Percentiles rank a stretch among this genome's conserved stretches.
These are phyloP conservation scores for Omphalotus guepiniiformis DNA, from an alignment of 768 basidiomycete species.

Conservation along the genomic window DNA sequence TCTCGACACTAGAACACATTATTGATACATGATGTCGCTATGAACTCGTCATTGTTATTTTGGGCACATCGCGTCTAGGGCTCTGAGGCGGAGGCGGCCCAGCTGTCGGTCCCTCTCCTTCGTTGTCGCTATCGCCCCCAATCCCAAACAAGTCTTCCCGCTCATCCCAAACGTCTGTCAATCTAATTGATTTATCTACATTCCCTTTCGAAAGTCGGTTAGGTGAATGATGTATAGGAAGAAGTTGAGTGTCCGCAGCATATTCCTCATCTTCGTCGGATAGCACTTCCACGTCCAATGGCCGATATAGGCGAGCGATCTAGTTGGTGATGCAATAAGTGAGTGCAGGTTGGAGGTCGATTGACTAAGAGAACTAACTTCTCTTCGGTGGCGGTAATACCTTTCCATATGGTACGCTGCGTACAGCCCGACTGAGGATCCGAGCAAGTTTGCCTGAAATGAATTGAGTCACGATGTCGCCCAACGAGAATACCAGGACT, in stretches of 20 bases:
- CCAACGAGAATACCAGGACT: constrained; percentile 18
- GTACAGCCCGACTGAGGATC: constrained; percentile 66
- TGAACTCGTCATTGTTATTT: constrained; percentile 8
- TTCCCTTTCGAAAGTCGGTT: constrained; percentile 19
- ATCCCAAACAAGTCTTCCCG: constrained; percentile 72
- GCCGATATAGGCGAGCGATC: constrained; percentile 78
- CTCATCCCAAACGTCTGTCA: constrained; percentile 73
- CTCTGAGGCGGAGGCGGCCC: neutral
- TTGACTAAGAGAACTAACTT: constrained; percentile 39
- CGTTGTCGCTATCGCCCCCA: constrained; percentile 60
- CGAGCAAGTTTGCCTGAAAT: constrained; percentile 73
- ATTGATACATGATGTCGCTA: too few species aligned
- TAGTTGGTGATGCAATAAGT: constrained; percentile 20
- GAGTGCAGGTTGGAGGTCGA: neutral
- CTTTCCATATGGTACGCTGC: constrained; percentile 64
- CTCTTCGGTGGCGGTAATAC: constrained; percentile 74
- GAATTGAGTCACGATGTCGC: constrained; percentile 6
- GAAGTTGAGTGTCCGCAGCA: constrained; percentile 47
- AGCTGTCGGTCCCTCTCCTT: constrained; percentile 29
- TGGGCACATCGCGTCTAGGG: constrained; percentile 8
- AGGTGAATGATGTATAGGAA: constrained; percentile 42
- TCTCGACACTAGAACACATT: too few species aligned
- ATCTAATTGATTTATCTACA: constrained; percentile 28
- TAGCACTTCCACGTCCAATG: constrained; percentile 48
- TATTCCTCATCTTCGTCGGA: constrained; percentile 57